Percentiles rank a stretch among this genome's conserved stretches.
Conservation (phyloP, 805 yeast species). For the Candida michaelii region DNA sequence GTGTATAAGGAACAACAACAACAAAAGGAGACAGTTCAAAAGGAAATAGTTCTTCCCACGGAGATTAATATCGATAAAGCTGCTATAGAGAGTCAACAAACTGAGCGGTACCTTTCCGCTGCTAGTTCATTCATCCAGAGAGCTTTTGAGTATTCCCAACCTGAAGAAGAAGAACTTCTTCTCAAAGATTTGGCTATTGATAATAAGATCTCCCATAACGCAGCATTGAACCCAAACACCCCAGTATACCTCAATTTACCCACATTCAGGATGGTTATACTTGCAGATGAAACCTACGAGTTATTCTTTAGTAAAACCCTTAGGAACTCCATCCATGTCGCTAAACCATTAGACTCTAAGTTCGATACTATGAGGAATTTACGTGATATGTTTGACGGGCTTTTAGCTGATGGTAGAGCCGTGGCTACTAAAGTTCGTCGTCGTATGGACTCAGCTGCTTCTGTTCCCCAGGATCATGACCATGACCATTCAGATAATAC, state of each 20-base stretch:
- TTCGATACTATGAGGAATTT: slow-evolving; percentile 56
- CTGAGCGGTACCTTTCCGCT: slow-evolving; percentile 81
- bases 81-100: slow-evolving; percentile 59
- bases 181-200: slow-evolving; percentile 38
- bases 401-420: slow-evolving; percentile 87
- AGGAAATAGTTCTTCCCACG: slow-evolving; percentile 48
- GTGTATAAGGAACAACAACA: slow-evolving; percentile 42
- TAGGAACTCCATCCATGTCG: slow-evolving; percentile 65
- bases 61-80: slow-evolving; percentile 64
- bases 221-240: slow-evolving; percentile 76
- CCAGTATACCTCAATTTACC: slow-evolving; percentile 78
- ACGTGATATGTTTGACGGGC: slow-evolving; percentile 86
- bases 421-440: slow-evolving; percentile 88
- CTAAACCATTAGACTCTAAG: slow-evolving; percentile 49
- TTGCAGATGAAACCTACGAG: slow-evolving; percentile 94
- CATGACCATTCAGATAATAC: slow-evolving; percentile 29
- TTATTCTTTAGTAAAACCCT: slow-evolving; percentile 72
- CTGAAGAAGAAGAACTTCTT: slow-evolving; percentile 47
- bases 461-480: slow-evolving; percentile 21
- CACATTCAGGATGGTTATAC: slow-evolving; percentile 89
- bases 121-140: slow-evolving; percentile 84
- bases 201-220: slow-evolving; percentile 57
- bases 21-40: slow-evolving; percentile 21
- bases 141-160: slow-evolving; percentile 87
- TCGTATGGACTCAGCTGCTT: slow-evolving; percentile 75